A percentile compares a stretch with the other conserved stretches of the same genome.
Conservation (phyloP, 768 basidiomycete species). For the Clitopilus passeckerianus region DNA sequence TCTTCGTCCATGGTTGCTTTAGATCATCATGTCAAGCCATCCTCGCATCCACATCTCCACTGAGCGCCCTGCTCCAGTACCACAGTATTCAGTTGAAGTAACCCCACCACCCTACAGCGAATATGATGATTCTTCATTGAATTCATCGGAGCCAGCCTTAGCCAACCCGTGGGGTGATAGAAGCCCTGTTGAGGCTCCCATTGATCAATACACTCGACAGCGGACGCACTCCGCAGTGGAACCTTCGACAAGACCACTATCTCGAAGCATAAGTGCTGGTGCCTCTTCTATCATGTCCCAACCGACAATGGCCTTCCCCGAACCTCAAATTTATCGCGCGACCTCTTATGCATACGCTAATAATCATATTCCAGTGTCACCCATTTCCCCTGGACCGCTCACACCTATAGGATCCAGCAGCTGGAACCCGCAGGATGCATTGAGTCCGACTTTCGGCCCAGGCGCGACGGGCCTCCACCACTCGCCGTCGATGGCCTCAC, state of each 20-base stretch:
- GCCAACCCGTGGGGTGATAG: not conserved
- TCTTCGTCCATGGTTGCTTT: not conserved
- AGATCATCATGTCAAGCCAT: not conserved
- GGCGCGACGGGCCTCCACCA: conserved; percentile 26
- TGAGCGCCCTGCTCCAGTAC: not conserved
- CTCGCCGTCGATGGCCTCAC: conserved; percentile 31
- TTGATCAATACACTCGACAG: not conserved
- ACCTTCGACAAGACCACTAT: not conserved
- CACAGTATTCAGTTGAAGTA: not conserved
- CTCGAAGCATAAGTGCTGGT: not conserved
- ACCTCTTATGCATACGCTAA: conserved; percentile 22
- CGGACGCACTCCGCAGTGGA: not conserved
- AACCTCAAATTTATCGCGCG: conserved; percentile 47
- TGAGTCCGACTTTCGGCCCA: not conserved
- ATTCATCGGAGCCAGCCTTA: not conserved
- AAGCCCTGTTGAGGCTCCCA: not conserved
- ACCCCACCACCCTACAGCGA: not conserved
- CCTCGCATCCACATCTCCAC: not conserved
- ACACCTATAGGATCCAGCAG: not conserved
- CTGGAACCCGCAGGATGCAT: not conserved
- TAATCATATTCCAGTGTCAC: not conserved
- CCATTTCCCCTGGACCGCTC: not conserved
- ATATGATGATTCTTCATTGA: not conserved
- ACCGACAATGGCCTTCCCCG: conserved; percentile 36
- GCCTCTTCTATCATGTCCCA: not conserved